A percentile compares a stretch with the other conserved stretches of the same genome.
Evolutionary conservation across 2,329 filamentous ascomycete genomes (phyloP).

Genomic region (Beauveria caledonica): DNA sequence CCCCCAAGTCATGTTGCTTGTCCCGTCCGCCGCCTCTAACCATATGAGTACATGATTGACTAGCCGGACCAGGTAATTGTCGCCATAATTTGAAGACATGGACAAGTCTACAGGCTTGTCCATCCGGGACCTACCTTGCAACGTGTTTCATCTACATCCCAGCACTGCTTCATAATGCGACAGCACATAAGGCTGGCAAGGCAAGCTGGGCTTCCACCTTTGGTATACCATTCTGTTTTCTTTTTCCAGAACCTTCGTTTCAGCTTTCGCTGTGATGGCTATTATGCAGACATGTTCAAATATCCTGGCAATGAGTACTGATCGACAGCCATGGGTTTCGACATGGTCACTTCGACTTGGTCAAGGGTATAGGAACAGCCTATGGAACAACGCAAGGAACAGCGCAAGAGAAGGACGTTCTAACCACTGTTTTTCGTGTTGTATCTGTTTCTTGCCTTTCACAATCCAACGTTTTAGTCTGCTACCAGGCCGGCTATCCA

Average conservation of each 20-base stretch:
- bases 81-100: too few relatives aligned
- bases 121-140: not conserved
- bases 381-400: too few relatives aligned
- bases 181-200: not conserved
- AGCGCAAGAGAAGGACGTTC: not conserved
- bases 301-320: too few relatives aligned
- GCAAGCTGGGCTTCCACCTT: too few relatives aligned
- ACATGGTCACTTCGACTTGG: too few relatives aligned
- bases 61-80: too few relatives aligned
- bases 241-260: not conserved
- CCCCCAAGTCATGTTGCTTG: too few relatives aligned
- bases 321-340: too few relatives aligned
- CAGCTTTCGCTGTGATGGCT: not conserved
- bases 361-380: too few relatives aligned
- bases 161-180: too few relatives aligned
- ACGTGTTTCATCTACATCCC: slow-evolving; percentile 1
- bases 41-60: too few relatives aligned
- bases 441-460: not conserved
- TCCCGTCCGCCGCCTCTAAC: too few relatives aligned
- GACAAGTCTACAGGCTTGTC: not conserved
- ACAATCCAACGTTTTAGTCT: not conserved
- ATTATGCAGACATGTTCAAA: not conserved
- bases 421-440: not conserved
- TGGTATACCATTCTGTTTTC: not conserved
- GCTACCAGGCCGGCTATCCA: not conserved